A percentile compares a stretch with the other conserved stretches of the same genome.
Evolutionary conservation across 495 filamentous ascomycete genomes (phyloP).

Genomic region (Podospora pseudopauciseta): DNA sequence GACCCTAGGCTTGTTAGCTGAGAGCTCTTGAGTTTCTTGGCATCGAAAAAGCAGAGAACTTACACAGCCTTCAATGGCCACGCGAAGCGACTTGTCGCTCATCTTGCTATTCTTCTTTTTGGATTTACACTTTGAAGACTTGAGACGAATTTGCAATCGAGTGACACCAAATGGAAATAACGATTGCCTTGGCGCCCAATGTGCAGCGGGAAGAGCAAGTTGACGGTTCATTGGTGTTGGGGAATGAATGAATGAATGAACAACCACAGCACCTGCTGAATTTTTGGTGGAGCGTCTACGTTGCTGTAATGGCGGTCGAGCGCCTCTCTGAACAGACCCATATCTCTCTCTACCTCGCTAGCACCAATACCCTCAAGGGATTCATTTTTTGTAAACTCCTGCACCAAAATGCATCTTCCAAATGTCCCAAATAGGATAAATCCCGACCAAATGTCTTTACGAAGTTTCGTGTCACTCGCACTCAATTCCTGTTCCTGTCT

Average conservation of each 20-base stretch:
- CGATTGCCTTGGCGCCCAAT: not conserved
- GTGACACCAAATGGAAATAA: not conserved
- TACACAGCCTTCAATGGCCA: conserved; percentile 79
- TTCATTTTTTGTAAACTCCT: not conserved
- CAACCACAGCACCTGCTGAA: not conserved
- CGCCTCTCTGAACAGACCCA: not conserved
- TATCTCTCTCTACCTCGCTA: not conserved
- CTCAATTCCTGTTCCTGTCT: not conserved
- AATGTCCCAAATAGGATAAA: not conserved
- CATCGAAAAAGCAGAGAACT: conserved; percentile 26
- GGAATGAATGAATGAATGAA: not conserved
- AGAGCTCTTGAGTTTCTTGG: conserved; percentile 6
- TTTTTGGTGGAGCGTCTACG: not conserved
- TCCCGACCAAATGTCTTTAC: not conserved
- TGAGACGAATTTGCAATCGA: not conserved
- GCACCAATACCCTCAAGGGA: not conserved
- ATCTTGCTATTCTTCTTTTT: not conserved
- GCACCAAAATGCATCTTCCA: not conserved
- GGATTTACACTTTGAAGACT: not conserved
- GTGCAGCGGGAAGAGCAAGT: not conserved
- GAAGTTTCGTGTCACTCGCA: not conserved
- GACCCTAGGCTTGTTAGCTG: conserved; percentile 57
- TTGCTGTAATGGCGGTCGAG: not conserved
- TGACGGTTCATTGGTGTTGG: not conserved
- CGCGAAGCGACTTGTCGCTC: conserved; percentile 32